phyloP scores from a whole-genome alignment of 768 basidiomycete species.

The Polyporus arcularius region DNA sequence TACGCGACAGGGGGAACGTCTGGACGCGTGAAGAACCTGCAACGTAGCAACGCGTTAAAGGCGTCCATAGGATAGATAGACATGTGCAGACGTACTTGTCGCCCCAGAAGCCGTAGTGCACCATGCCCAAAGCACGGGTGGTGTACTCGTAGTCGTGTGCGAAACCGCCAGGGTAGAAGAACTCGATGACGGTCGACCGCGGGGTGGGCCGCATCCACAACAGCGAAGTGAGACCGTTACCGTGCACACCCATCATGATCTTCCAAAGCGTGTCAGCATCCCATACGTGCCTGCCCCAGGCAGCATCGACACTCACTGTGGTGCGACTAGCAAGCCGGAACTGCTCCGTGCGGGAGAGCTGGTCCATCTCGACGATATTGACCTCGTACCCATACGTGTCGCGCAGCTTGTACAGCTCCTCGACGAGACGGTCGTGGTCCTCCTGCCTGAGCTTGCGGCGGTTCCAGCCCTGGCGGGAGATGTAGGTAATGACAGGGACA shows the following conservation, averaged over 20 bases:
- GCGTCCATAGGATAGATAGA: not conserved
- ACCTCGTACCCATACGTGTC: slow-evolving; percentile 82
- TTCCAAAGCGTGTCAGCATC: slow-evolving; percentile 32
- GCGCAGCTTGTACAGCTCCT: slow-evolving; percentile 67
- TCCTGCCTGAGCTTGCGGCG: slow-evolving; percentile 75
- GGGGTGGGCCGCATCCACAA: slow-evolving; percentile 91
- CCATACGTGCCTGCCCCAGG: not conserved
- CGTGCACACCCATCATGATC: slow-evolving; percentile 96
- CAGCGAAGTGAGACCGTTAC: slow-evolving; percentile 86
- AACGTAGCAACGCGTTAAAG: not conserved
- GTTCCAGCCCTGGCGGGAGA: slow-evolving; percentile 88
- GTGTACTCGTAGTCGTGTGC: slow-evolving; percentile 86
- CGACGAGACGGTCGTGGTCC: slow-evolving; percentile 79
- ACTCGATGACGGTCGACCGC: slow-evolving; percentile 87
- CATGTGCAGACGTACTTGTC: slow-evolving; percentile 46
- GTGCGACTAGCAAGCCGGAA: slow-evolving; percentile 79
- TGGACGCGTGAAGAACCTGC: slow-evolving; percentile 74
- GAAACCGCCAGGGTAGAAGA: slow-evolving; percentile 84
- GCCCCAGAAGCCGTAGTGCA: slow-evolving; percentile 85
- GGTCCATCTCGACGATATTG: slow-evolving; percentile 84
- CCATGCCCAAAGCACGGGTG: slow-evolving; percentile 79
- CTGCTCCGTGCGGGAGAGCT: slow-evolving; percentile 78
- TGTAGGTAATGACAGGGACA: slow-evolving; percentile 87
- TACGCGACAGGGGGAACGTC: slow-evolving; percentile 68
- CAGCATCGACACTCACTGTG: slow-evolving; percentile 55